Evolutionary conservation across 176 grass and related monocot genomes (phyloP), one percentile per base, ranked within the genome.

Genomic region (Cenchrus fungigraminus): DNA sequence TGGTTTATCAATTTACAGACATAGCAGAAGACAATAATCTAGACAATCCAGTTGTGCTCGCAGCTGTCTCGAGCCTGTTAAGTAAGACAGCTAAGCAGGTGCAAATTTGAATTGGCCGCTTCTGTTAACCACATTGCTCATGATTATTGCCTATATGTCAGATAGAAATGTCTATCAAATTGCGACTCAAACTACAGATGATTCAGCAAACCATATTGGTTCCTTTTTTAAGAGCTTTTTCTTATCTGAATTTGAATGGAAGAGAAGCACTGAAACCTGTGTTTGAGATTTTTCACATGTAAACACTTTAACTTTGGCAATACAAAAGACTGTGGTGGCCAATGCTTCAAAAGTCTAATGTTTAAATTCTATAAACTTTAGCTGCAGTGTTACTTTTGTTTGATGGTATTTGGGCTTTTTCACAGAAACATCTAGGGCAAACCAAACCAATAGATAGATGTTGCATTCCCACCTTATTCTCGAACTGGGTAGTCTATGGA

Each of bases 91-190:
- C 5, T 52, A 78, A 71, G 8, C 22, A 65, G 34, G 40, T 73
- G 43, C 58, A 9, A 43, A 79, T 44, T 49, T 73, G 60, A 57
- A 73, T 46, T 13, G 15, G 3, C 62, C 14, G 17, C 17, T 53
- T 87, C 53, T 61, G 55, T 55, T 59, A 20, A 53, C 62, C 32
- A 22, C 64, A 80, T 37, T 4, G 6, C 12, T 34, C 22, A 40
- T 73, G 20, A 53, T 32, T 78, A 14, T 29, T 78, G n/a, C 20
- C 54, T 8, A 32, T 32, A 11, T 31, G 37, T 55, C 51, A 44
- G 45, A 82, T 19, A 76, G n/a, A 85, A 53, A 34, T 81, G 8
- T 20, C 37, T 62, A 37, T 9, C 65, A 84, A 52, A 79, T 79
- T 74, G 72, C 8, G 10, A 51, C 17, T 25, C 22, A 32, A 22